A percentile compares a stretch with the other conserved stretches of the same genome.
These are phyloP conservation scores for Hypoxylon sp. DNA, from an alignment of 2,329 filamentous ascomycete species.

Conservation along the genomic window DNA sequence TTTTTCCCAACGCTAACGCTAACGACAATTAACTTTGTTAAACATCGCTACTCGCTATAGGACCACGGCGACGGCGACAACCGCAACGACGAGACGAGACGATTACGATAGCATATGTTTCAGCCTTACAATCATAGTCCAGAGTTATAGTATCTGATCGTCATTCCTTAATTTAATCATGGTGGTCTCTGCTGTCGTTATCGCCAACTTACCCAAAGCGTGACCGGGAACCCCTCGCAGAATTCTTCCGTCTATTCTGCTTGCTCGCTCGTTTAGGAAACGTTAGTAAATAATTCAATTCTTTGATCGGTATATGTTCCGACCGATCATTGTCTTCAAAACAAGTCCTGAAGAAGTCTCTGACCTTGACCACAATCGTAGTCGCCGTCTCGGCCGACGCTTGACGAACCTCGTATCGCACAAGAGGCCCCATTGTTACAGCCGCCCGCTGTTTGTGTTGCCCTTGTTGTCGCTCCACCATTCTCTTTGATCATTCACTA, in stretches of 20 bases:
- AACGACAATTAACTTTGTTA: conserved; percentile 14
- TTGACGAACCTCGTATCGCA: conserved; percentile 23
- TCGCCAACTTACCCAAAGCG: conserved; percentile 33
- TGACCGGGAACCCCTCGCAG: conserved; percentile 33
- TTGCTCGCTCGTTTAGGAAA: conserved; percentile 9
- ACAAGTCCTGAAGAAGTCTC: conserved; percentile 1
- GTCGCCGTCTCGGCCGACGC: conserved; percentile 17
- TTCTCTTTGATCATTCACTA: conserved; percentile 20
- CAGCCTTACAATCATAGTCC: conserved; percentile 8
- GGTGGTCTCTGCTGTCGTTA: conserved; percentile 25
- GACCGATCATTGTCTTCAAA: conserved; percentile 11
- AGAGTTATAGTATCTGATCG: conserved; percentile 12
- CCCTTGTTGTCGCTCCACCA: conserved; percentile 20
- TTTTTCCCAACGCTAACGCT: conserved; percentile 24
- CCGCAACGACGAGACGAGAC: conserved; percentile 4
- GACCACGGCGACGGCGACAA: conserved; percentile 11
- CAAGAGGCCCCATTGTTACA: conserved; percentile 36
- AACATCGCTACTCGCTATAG: conserved; percentile 10
- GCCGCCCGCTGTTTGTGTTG: conserved; percentile 14
- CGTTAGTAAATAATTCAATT: conserved; percentile 5
- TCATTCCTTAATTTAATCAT: conserved; percentile 27
- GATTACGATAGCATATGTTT: conserved; percentile 4
- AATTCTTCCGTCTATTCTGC: conserved; percentile 25
- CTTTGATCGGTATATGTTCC: conserved; percentile 12
- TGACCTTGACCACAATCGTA: conserved; percentile 12